Evolutionary conservation across 2,329 filamentous ascomycete species (phyloP).

Genomic region (Trichophyton benhamiae): DNA sequence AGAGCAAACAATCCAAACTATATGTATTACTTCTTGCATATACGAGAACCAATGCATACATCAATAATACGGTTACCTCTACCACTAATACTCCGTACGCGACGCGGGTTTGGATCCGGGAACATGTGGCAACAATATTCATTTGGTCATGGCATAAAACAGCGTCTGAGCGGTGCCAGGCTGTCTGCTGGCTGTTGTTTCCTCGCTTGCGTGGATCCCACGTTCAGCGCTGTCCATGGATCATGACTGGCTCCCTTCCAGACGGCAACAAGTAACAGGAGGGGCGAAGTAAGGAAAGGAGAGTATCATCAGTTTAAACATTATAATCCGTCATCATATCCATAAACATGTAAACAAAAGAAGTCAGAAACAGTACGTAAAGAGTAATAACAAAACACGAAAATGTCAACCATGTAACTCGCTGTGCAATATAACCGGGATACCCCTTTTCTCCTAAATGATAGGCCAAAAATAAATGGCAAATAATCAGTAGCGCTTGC

Average conservation of each 20-base stretch:
- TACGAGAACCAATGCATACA: neutral
- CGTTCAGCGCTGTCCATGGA: neutral
- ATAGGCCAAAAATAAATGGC: neutral
- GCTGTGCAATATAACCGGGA: neutral
- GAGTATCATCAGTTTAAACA: neutral
- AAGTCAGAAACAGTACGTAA: neutral
- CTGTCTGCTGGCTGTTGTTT: neutral
- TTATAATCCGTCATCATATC: constrained; percentile 1
- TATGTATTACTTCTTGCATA: neutral
- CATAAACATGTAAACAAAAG: neutral
- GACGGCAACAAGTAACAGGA: neutral
- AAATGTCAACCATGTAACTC: neutral
- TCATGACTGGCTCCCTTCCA: neutral
- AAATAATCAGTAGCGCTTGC: neutral
- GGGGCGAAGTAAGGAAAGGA: neutral
- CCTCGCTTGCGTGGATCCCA: neutral
- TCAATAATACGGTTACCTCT: neutral
- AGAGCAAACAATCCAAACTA: neutral
- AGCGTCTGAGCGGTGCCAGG: neutral
- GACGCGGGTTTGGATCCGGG: neutral
- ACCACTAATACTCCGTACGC: neutral
- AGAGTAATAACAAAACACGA: neutral
- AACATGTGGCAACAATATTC: neutral
- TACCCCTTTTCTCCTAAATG: neutral
- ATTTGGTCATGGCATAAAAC: neutral